These are phyloP conservation scores for Tylopilus balloui DNA, from an alignment of 768 basidiomycete species.

Conservation along the genomic window DNA sequence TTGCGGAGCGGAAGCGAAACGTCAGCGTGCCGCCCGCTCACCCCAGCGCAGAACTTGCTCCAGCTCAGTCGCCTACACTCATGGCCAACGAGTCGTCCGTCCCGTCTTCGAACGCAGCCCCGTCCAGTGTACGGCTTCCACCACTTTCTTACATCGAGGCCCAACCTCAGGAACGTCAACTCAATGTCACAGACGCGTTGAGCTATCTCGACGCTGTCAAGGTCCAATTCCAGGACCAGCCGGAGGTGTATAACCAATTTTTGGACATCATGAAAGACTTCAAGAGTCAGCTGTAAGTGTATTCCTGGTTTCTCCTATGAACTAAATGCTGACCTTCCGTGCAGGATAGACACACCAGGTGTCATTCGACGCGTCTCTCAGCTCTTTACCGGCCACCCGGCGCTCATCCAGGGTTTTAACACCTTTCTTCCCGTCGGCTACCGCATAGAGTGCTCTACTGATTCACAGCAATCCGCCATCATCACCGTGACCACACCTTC, in stretches of 20 bases:
- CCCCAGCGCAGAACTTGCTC: constrained; percentile 8
- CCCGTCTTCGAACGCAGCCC: neutral
- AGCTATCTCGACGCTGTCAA: constrained; percentile 65
- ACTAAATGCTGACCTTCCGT: neutral
- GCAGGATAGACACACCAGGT: constrained; percentile 94
- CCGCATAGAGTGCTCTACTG: constrained; percentile 76
- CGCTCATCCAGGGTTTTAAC: constrained; percentile 96
- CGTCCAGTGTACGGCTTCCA: constrained; percentile 15
- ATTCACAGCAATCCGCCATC: constrained; percentile 56
- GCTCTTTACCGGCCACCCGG: constrained; percentile 86
- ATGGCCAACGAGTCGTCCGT: constrained; percentile 12
- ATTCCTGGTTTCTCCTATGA: neutral
- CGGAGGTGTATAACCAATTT: constrained; percentile 61
- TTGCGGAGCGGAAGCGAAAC: constrained; percentile 18
- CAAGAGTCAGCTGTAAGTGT: constrained; percentile 54
- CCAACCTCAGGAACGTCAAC: constrained; percentile 37
- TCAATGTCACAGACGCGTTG: constrained; percentile 60
- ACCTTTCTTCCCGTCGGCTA: constrained; percentile 95
- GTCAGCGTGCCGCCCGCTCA: constrained; percentile 23
- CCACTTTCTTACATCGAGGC: constrained; percentile 23
- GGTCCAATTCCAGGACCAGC: constrained; percentile 51
- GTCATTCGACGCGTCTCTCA: constrained; percentile 94
- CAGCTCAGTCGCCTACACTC: constrained; percentile 9
- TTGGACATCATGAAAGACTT: constrained; percentile 75
- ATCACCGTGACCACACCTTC: constrained; percentile 78